phyloP scores from a whole-genome alignment of 2,329 filamentous ascomycete genomes.

The Diplodia corticola region DNA sequence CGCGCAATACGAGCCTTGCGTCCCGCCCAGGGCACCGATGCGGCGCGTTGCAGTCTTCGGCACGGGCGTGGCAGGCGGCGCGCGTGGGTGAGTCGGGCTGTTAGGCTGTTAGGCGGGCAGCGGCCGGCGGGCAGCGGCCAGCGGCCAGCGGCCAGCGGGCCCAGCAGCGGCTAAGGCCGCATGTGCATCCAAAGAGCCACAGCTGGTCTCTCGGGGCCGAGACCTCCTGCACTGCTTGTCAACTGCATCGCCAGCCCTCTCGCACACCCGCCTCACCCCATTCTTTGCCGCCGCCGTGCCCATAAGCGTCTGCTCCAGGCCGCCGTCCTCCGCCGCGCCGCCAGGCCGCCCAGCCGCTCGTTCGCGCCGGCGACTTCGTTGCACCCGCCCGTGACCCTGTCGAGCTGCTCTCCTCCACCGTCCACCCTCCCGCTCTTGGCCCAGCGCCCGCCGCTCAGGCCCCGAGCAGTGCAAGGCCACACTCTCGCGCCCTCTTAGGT shows the following conservation, averaged over 20 bases:
- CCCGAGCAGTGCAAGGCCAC: not conserved
- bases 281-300: constrained; percentile 13
- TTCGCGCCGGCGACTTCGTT: not conserved
- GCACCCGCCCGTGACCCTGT: constrained; percentile 6
- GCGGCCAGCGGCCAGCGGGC: constrained; percentile 2
- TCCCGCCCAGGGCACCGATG: not conserved
- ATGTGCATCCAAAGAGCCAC: constrained; percentile 18
- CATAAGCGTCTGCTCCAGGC: not conserved
- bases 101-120: not conserved
- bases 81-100: too few relatives aligned
- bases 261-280: constrained; percentile 20
- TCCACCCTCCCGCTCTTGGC: not conserved
- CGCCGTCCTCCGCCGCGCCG: not conserved
- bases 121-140: constrained; percentile 7
- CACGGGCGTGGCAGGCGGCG: too few relatives aligned
- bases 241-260: constrained; percentile 8
- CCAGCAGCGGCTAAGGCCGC: constrained; percentile 19
- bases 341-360: not conserved
- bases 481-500: constrained; percentile 13
- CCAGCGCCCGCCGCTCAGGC: not conserved
- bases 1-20: not conserved
- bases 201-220: constrained; percentile 18
- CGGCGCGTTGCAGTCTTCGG: constrained; percentile 9
- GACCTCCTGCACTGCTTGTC: constrained; percentile 18
- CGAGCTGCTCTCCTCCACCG: not conserved